Evolutionary conservation across 2,329 filamentous ascomycete genomes (phyloP), one percentile per base, ranked within the genome.

Genomic region (Beauveria pseudobassiana): DNA sequence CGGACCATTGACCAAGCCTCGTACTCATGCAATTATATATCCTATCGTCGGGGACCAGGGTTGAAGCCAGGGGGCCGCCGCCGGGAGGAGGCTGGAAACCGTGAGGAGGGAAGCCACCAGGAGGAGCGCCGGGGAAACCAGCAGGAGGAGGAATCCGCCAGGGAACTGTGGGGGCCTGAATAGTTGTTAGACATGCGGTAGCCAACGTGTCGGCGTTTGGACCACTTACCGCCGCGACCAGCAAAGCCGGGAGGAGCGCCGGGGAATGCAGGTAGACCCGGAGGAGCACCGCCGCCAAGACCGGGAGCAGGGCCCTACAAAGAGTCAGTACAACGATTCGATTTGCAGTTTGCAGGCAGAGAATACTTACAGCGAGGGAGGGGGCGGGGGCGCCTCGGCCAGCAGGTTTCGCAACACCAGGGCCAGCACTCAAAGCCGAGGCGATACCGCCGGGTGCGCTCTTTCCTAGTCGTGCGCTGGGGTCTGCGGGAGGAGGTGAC

Each of bases 401-500:
- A 70, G 93, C 93, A 68, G 95, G 92, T 73, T 92, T 88, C 66
- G 91, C 89, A 67, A 98, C 91, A 70, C 95, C 95, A 65, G 93
- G 90, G 55, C 95, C 95, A 67, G 91, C 85, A 64, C 88, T 82
- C 68, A 97, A 81, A 43, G 89, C 86, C 59, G 89, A 85, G 48
- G 89, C 79, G 42, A 84, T 81, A 62, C 87, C 88, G 63, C 87
- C 85, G 38, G 88, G 82, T 34, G 86, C 86, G 66, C 83, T 85
- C 75, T 89, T 88, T 71, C 93, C 95, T 65, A 99, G 84, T 76
- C 95, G 86, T 54, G 93, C 87, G 69, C 92, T 91, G 60, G 95
- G 93, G 71, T 99, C 95, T 70, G 93, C 91, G 10, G 96, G 93
- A 52, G 95, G 95, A 61, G 95, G 93, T 62, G 93, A 96, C 73